phyloP scores from a whole-genome alignment of 805 yeast genomes.

The Wickerhamiella siamensis region DNA sequence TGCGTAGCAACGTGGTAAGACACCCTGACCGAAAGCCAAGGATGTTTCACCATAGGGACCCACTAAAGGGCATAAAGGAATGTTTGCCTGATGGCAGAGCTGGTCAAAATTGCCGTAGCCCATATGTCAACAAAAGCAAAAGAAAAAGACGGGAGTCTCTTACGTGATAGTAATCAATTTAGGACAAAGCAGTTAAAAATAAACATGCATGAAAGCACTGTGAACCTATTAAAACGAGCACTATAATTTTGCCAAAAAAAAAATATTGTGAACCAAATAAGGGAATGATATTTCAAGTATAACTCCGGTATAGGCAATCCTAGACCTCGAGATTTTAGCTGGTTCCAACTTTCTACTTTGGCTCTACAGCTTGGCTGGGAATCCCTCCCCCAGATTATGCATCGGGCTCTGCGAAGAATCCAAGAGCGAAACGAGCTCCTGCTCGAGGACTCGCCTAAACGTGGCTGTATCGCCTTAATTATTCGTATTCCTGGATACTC shows the following conservation, averaged over 20 bases:
- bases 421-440: conserved; percentile 9
- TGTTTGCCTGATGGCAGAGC: conserved; percentile 52
- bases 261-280: too few species aligned
- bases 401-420: conserved; percentile 5
- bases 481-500: conserved; percentile 13
- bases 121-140: conserved; percentile 28
- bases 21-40: conserved; percentile 33
- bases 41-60: conserved; percentile 30
- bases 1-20: conserved; percentile 69
- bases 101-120: conserved; percentile 49
- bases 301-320: too few species aligned
- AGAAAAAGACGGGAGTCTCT: too few species aligned
- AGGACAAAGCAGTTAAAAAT: not conserved
- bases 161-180: not conserved
- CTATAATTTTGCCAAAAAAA: too few species aligned
- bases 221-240: too few species aligned
- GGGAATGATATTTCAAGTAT: too few species aligned
- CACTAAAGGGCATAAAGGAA: conserved; percentile 70
- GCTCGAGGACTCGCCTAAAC: conserved; percentile 6
- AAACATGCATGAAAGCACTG: not conserved
- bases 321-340: too few species aligned
- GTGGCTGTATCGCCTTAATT: conserved; percentile 18
- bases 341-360: too few species aligned
- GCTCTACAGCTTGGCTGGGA: too few species aligned
- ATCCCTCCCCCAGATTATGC: too few species aligned